phyloP scores from a whole-genome alignment of 2,329 filamentous ascomycete genomes.

The Tetracladium maxilliforme region DNA sequence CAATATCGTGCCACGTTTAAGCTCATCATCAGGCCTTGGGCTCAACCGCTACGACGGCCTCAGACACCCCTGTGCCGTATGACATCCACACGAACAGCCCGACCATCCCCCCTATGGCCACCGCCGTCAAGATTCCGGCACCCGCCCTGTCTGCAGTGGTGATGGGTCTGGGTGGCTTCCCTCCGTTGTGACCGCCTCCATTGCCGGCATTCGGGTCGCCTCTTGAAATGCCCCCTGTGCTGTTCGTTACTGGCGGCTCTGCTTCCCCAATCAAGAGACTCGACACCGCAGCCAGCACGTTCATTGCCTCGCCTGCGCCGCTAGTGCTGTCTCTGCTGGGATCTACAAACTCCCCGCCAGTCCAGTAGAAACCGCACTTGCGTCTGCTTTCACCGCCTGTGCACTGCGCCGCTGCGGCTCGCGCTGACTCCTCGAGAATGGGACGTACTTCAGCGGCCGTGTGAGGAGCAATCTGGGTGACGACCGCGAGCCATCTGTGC shows the following conservation, averaged over 20 bases:
- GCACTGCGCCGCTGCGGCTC: conserved; percentile 47
- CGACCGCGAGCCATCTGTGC: conserved; percentile 47
- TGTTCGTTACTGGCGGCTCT: conserved; percentile 25
- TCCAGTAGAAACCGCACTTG: conserved; percentile 54
- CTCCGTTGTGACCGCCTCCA: conserved; percentile 7
- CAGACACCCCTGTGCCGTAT: too few species aligned
- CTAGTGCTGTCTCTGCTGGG: conserved; percentile 16
- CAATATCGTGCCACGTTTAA: too few species aligned
- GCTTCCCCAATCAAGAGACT: conserved; percentile 29
- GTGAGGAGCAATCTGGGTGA: conserved; percentile 46
- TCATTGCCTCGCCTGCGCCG: conserved; percentile 46
- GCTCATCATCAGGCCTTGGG: too few species aligned
- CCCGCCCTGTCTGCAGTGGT: conserved; percentile 20
- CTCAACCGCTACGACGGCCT: too few species aligned
- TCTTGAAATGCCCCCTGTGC: conserved; percentile 35
- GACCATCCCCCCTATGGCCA: conserved; percentile 12
- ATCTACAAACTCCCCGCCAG: conserved; percentile 31
- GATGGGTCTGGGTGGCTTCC: too few species aligned
- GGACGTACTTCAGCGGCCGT: conserved; percentile 38
- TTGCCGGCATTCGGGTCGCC: conserved; percentile 10
- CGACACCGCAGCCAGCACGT: conserved; percentile 38
- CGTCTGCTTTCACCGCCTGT: conserved; percentile 40
- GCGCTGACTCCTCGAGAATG: conserved; percentile 39
- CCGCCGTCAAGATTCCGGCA: conserved; percentile 21
- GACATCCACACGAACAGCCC: conserved; percentile 20